Conservation (phyloP, 2,329 filamentous ascomycete genomes). For the Fusarium azukiicola region DNA sequence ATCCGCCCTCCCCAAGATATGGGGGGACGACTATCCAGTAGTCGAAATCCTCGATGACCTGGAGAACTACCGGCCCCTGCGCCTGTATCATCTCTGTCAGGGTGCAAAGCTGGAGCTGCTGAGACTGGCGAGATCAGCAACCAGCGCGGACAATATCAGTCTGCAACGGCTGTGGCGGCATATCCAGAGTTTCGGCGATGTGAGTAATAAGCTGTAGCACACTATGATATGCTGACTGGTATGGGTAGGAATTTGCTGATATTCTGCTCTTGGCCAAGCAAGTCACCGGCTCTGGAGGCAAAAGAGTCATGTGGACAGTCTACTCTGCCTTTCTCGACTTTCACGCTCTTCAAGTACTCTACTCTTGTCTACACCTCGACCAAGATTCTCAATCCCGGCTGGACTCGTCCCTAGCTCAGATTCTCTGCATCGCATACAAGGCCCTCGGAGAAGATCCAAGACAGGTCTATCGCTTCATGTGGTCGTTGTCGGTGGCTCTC, state of each 20-base stretch:
- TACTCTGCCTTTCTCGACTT: constrained; percentile 47
- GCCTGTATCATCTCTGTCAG: constrained; percentile 45
- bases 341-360: constrained; percentile 42
- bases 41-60: constrained; percentile 46
- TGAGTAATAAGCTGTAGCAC: neutral
- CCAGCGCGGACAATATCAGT: fast-evolving
- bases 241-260: constrained; percentile 46
- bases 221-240: neutral
- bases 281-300: constrained; percentile 26
- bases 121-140: constrained; percentile 30
- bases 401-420: constrained; percentile 18
- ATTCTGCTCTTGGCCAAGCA: constrained; percentile 37
- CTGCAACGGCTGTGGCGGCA: constrained; percentile 35
- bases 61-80: constrained; percentile 48
- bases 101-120: constrained; percentile 47
- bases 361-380: constrained; percentile 16
- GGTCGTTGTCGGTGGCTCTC: constrained; percentile 48
- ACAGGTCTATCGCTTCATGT: constrained; percentile 50
- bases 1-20: constrained; percentile 48
- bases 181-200: constrained; percentile 45
- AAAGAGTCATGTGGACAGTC: constrained; percentile 52
- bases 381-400: neutral
- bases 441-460: constrained; percentile 41
- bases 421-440: constrained; percentile 44
- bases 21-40: constrained; percentile 47